Evolutionary conservation across 768 basidiomycete species (phyloP).

Genomic region (Erythrobasidium yunnanense): DNA sequence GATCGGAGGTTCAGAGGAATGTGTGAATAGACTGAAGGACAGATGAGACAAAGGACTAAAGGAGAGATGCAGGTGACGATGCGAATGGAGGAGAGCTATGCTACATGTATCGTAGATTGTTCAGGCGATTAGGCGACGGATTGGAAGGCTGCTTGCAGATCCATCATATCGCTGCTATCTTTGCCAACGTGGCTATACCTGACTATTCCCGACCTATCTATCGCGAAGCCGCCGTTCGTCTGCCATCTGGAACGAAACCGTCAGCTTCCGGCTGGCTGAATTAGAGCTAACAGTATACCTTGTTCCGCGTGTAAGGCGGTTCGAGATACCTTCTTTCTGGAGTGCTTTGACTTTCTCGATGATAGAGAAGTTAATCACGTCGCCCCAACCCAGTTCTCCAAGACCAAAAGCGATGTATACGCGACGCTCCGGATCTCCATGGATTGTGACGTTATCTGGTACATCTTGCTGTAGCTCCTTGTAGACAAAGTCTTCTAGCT

Average conservation of each 20-base stretch:
- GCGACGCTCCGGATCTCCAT: slow-evolving; percentile 18
- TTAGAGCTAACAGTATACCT: slow-evolving; percentile 1
- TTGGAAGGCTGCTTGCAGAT: slow-evolving; percentile 12
- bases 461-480: neutral
- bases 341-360: slow-evolving; percentile 5
- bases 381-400: neutral
- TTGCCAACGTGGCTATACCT: slow-evolving; percentile 17
- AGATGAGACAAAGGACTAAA: no score
- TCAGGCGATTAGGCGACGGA: no score
- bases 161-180: slow-evolving; percentile 11
- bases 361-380: slow-evolving; percentile 11
- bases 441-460: neutral
- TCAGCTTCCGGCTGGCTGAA: neutral
- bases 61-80: no score
- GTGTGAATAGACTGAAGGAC: no score
- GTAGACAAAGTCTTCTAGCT: slow-evolving; percentile 5
- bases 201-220: slow-evolving; percentile 1
- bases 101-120: no score
- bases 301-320: slow-evolving; percentile 24
- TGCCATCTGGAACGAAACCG: slow-evolving; percentile 11
- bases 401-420: slow-evolving; percentile 17
- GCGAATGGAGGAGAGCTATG: no score
- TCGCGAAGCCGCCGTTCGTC: slow-evolving; percentile 22
- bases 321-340: slow-evolving; percentile 23
- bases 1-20: no score